Base-by-base conservation (phyloP, 129 eudicot species). In the Flaveria robusta region DNA sequence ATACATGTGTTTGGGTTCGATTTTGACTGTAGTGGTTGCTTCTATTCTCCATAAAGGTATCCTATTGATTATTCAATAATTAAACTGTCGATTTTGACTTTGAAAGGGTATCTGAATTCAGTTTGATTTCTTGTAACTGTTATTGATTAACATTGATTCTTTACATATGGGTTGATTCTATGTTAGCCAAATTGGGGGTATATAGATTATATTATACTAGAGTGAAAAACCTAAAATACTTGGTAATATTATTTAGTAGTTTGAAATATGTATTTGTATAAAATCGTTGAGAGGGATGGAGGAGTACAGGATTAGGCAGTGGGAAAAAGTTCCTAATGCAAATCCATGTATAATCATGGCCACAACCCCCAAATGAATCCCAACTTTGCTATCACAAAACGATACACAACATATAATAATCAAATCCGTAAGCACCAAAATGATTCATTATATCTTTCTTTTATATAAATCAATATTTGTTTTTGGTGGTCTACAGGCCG, bases 31-130 rank as follows among this genome's bases (percentile, higher is more conserved):
- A 72, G 29, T 69, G 72, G 68, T 81, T 84, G 86, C 91, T 84
- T 81, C 81, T 51, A 47, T 43, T 45, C 60, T 79, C 66, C 81
- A 69, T 84, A 76, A 81, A 84, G 88, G 82, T 76, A 54, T 68
- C 80, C 52, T 43, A 62, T 81, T 74, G 22, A 37, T 55, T 52
- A 41, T 51, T 67, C 45, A 54, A 49, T 15, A 19, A 66, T 63
- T 7, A 23, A 23, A 20, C 27, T 23, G 29, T 19, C 13, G 14
- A 8, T 55, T 55, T 55, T 55, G 5, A 20, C 10, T 56, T 56
- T 52, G 15, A 9, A 51, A 20, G 66, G 10, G 9, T 52, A 16
- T 18, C 22, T 22, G 10, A 20, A 0, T 55, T 20, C 13, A 52
- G 2, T 19, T 75, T 65, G 34, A 13, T 74, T 43, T 60, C 58